phyloP scores from a whole-genome alignment of 1,284 basidiomycete species.

The Golubevia sp. region DNA sequence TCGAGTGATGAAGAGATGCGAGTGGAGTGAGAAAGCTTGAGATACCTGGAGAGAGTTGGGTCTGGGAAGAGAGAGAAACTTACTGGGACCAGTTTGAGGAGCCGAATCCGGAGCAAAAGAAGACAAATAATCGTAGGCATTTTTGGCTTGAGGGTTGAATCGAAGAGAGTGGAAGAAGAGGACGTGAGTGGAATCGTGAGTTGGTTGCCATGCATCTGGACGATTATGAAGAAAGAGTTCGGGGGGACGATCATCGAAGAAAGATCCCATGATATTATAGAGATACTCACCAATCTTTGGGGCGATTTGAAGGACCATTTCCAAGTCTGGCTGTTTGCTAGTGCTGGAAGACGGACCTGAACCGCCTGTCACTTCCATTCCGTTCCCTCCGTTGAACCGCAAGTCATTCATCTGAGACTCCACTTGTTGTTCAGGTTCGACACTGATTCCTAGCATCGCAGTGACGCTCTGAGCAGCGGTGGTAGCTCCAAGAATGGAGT shows the following conservation, averaged over 20 bases:
- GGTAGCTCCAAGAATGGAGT: background rate
- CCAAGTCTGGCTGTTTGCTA: background rate
- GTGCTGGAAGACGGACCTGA: background rate
- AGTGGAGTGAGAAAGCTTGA: too few relatives aligned
- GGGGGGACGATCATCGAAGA: background rate
- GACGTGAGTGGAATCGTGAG: too few relatives aligned
- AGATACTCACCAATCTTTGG: constrained; percentile 42
- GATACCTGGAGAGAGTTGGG: too few relatives aligned
- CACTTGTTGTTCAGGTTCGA: constrained; percentile 42
- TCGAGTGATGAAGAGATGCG: too few relatives aligned
- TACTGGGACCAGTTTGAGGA: constrained; percentile 52
- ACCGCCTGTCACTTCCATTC: background rate
- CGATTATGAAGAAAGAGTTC: too few relatives aligned
- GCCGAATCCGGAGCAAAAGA: constrained; percentile 55
- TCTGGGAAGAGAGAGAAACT: too few relatives aligned
- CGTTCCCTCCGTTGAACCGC: background rate
- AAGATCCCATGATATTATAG: background rate
- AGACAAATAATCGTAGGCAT: constrained; percentile 49
- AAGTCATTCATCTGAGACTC: constrained; percentile 36
- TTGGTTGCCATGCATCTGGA: too few relatives aligned
- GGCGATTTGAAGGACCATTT: constrained; percentile 25
- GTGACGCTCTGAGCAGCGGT: constrained; percentile 9
- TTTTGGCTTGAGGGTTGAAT: constrained; percentile 25
- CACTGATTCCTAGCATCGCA: constrained; percentile 47
- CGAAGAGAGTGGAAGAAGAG: background rate